phyloP scores from a whole-genome alignment of 495 filamentous ascomycete genomes.

The Annulohypoxylon maeteangense region DNA sequence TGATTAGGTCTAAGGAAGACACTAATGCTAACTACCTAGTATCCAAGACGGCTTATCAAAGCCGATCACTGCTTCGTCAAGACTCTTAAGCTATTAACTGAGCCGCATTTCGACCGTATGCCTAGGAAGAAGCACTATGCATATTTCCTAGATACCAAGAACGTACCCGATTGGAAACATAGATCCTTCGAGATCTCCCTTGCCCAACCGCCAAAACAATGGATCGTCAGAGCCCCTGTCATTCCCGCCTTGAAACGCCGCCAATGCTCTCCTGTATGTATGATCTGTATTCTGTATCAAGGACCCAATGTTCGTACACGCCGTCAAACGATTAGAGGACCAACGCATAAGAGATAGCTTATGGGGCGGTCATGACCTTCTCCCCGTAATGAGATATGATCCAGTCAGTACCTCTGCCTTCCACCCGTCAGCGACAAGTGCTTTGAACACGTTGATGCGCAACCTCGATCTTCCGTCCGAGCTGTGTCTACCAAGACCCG shows the following conservation, averaged over 20 bases:
- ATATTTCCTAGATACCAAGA: not conserved
- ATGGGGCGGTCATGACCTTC: constrained; percentile 23
- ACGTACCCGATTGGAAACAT: not conserved
- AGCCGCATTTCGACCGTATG: not conserved
- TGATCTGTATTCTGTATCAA: constrained; percentile 6
- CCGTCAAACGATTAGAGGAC: constrained; percentile 2
- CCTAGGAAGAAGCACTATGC: not conserved
- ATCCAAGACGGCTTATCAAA: not conserved
- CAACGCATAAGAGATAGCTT: not conserved
- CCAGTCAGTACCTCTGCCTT: constrained; percentile 76
- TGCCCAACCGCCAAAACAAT: constrained; percentile 13
- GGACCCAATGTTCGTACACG: not conserved
- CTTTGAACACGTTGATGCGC: constrained; percentile 81
- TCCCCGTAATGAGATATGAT: constrained; percentile 70
- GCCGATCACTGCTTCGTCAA: not conserved
- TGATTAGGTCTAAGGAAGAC: not conserved
- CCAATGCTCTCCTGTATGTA: constrained; percentile 14
- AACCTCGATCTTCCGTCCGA: constrained; percentile 78
- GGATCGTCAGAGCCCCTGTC: constrained; percentile 12
- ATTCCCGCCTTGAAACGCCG: constrained; percentile 32
- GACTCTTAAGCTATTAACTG: not conserved
- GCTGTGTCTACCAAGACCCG: constrained; percentile 82
- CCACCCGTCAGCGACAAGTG: constrained; percentile 84
- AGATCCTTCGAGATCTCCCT: not conserved
- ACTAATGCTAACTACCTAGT: not conserved